These are phyloP conservation scores for Monilinia aucupariae DNA, from an alignment of 2,329 filamentous ascomycete genomes.

Conservation along the genomic window DNA sequence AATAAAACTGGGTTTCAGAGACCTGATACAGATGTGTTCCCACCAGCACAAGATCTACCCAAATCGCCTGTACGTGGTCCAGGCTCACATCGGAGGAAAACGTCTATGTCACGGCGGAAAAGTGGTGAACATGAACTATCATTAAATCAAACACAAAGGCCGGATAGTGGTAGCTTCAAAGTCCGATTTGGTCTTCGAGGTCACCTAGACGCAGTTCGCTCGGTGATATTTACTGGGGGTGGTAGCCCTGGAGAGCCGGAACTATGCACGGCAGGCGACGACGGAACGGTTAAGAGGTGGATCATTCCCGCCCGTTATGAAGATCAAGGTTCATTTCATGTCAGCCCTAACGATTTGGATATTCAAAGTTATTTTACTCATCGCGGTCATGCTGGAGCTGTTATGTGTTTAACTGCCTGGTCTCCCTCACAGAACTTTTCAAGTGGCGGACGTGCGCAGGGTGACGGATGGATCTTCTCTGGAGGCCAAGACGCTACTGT, in stretches of 20 bases:
- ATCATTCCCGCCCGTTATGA: slow-evolving; percentile 82
- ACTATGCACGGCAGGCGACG: slow-evolving; percentile 92
- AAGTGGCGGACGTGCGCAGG: slow-evolving; percentile 78
- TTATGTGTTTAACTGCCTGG: slow-evolving; percentile 82
- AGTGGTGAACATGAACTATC: slow-evolving; percentile 63
- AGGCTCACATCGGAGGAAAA: slow-evolving; percentile 70
- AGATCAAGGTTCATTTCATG: slow-evolving; percentile 46
- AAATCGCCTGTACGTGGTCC: slow-evolving; percentile 72
- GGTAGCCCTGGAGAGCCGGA: slow-evolving; percentile 94
- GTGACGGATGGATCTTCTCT: slow-evolving; percentile 98
- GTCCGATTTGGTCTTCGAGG: slow-evolving; percentile 87
- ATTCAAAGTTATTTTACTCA: slow-evolving; percentile 94
- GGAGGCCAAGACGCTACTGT: slow-evolving; percentile 92
- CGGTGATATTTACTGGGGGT: slow-evolving; percentile 93
- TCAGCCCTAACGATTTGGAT: slow-evolving; percentile 64
- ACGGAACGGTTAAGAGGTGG: slow-evolving; percentile 94
- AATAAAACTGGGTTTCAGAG: slow-evolving; percentile 52
- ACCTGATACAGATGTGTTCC: slow-evolving; percentile 84
- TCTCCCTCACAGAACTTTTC: slow-evolving; percentile 83
- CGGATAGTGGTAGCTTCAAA: slow-evolving; percentile 77
- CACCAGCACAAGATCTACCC: slow-evolving; percentile 69
- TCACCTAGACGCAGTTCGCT: slow-evolving; percentile 88
- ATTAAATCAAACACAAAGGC: slow-evolving; percentile 50
- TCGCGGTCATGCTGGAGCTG: slow-evolving; percentile 83
- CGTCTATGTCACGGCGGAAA: slow-evolving; percentile 67